phyloP scores from a whole-genome alignment of 2,329 filamentous ascomycete species.

The Coniochaeta ligniaria region DNA sequence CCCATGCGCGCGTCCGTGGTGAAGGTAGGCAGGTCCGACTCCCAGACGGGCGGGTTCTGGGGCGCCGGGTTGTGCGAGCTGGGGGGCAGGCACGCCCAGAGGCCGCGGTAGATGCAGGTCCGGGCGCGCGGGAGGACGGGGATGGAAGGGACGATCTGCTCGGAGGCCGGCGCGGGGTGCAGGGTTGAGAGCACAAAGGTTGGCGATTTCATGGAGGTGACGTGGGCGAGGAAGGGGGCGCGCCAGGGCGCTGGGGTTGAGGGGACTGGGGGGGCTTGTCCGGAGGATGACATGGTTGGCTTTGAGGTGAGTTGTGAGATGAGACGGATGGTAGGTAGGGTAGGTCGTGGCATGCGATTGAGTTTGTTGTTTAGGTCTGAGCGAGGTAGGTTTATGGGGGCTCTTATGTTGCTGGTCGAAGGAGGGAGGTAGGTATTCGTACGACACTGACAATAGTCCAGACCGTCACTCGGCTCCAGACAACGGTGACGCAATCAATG shows the following conservation, averaged over 20 bases:
- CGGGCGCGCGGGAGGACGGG: slow-evolving; percentile 53
- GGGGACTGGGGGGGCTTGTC: slow-evolving; percentile 3
- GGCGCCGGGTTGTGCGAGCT: slow-evolving; percentile 59
- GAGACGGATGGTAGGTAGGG: not conserved
- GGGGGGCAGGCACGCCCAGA: slow-evolving; percentile 67
- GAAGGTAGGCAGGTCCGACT: slow-evolving; percentile 72
- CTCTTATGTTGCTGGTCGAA: not conserved
- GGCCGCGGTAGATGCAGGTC: slow-evolving; percentile 78
- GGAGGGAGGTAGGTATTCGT: not conserved
- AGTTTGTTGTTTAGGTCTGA: not conserved
- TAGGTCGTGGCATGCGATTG: not conserved
- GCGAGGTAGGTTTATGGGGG: not conserved
- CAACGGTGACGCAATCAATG: not conserved
- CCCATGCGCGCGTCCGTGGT: slow-evolving; percentile 87
- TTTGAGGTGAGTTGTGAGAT: not conserved
- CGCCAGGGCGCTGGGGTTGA: slow-evolving; percentile 43
- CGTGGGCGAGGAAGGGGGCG: slow-evolving; percentile 40
- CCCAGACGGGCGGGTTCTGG: slow-evolving; percentile 61
- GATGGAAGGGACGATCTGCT: slow-evolving; percentile 15
- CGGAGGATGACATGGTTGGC: not conserved
- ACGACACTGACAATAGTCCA: not conserved
- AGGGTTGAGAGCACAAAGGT: slow-evolving; percentile 45
- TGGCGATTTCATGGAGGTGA: slow-evolving; percentile 37
- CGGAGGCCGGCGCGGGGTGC: slow-evolving; percentile 22
- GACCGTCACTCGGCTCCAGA: not conserved